Evolutionary conservation across 176 grass and related monocot genomes (phyloP), one percentile per base, ranked within the genome.

Genomic region (Bothriochloa decipiens): DNA sequence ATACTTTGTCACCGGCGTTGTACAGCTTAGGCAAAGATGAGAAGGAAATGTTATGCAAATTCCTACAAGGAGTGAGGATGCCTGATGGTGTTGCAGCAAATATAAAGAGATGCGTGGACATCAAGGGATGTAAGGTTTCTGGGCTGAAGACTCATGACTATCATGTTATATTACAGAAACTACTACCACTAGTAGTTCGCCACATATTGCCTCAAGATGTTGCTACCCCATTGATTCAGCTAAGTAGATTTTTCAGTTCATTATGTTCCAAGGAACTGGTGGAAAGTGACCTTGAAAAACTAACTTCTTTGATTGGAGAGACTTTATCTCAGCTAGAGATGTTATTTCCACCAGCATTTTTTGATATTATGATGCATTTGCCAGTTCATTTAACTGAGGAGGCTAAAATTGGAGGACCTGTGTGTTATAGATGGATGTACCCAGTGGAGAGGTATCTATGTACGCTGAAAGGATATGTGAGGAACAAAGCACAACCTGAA

Each of bases 101-200:
- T 72, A 87, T 81, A 20, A 76, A 20, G 47, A 78, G 60, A 49
- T 50, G 58, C 0, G 32, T 77, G 65, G 36, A 50, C 4, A 23
- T 43, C 7, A 11, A 40, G 14, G 14, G 42, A 12, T 47, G 26
- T 10, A 77, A 77, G 14, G 47, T 77, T 1, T 76, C 4, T 50
- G n/a, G 83, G 11, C 73, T 85, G 0, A 85, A 85, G 68, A 78
- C 57, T 55, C 61, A 85, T 61, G 70, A 85, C 22, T 83, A n/a
- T 32, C 61, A 84, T 76, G 26, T 84, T 29, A 74, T 84, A n/a
- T 45, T 84, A 0, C 17, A 85, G 22, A 63, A 80, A 72, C 28
- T 74, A 45, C 39, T 86, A 43, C 66, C 76, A 5, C 5, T 67
- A 29, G 76, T 17, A 0, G 26, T 65, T 1, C 8, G 39, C 0